Conservation (phyloP, 352 stramenopile genomes). For the Aphanomyces stellatus region DNA sequence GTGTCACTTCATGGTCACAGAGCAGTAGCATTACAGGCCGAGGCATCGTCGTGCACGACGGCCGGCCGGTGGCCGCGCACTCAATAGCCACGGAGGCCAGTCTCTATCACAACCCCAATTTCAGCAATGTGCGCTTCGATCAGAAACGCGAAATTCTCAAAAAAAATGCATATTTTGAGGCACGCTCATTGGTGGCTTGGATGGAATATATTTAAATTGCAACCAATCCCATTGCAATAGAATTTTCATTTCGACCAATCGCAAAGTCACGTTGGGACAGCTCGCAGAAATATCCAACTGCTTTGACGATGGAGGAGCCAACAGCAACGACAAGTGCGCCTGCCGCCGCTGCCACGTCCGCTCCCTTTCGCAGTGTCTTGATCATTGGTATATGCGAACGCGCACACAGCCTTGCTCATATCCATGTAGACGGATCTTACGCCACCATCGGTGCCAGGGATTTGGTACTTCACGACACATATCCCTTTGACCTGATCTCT, state of each 20-base stretch:
- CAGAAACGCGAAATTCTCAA: background rate
- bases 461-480: slow-evolving; percentile 25
- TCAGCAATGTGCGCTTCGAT: background rate
- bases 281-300: background rate
- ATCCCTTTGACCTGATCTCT: background rate
- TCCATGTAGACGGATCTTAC: slow-evolving; percentile 51
- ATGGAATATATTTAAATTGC: background rate
- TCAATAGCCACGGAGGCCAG: too few relatives aligned
- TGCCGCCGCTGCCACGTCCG: background rate
- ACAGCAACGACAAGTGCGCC: background rate
- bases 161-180: background rate
- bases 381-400: too few relatives aligned
- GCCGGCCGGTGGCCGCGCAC: too few relatives aligned
- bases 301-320: background rate
- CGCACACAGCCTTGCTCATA: background rate
- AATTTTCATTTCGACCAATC: background rate
- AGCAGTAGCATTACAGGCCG: too few relatives aligned
- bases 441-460: slow-evolving; percentile 45
- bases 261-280: background rate
- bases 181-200: background rate
- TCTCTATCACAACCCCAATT: background rate
- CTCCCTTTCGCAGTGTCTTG: slow-evolving; percentile 32
- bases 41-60: too few relatives aligned
- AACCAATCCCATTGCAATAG: background rate
- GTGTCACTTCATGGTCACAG: too few relatives aligned